phyloP scores from a whole-genome alignment of 768 basidiomycete genomes.

The Lactarius hengduanensis region DNA sequence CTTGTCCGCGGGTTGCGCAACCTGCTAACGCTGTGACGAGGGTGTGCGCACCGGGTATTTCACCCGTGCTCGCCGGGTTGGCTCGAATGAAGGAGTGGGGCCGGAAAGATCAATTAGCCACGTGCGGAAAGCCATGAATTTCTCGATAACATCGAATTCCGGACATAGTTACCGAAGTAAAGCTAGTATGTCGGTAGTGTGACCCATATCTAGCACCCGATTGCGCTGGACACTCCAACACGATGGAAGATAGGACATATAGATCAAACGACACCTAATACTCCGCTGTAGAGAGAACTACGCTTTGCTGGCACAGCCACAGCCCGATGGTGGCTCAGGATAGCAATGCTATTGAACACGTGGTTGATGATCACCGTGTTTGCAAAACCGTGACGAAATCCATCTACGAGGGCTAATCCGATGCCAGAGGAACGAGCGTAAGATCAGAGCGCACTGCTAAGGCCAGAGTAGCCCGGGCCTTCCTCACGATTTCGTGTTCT shows the following conservation, averaged over 20 bases:
- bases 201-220: neutral
- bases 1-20: neutral
- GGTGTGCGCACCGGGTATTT: neutral
- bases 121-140: neutral
- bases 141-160: neutral
- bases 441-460: neutral
- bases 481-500: neutral
- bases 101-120: neutral
- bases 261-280: neutral
- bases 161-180: neutral
- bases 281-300: neutral
- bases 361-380: neutral
- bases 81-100: neutral
- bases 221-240: neutral
- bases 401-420: neutral
- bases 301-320: neutral
- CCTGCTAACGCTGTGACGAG: neutral
- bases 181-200: neutral
- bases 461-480: neutral
- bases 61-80: neutral
- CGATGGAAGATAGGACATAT: neutral
- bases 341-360: neutral
- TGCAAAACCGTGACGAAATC: neutral
- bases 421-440: neutral
- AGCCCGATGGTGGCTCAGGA: neutral